phyloP scores from a whole-genome alignment of 331 rosid genomes.

The Quercus phellos region DNA sequence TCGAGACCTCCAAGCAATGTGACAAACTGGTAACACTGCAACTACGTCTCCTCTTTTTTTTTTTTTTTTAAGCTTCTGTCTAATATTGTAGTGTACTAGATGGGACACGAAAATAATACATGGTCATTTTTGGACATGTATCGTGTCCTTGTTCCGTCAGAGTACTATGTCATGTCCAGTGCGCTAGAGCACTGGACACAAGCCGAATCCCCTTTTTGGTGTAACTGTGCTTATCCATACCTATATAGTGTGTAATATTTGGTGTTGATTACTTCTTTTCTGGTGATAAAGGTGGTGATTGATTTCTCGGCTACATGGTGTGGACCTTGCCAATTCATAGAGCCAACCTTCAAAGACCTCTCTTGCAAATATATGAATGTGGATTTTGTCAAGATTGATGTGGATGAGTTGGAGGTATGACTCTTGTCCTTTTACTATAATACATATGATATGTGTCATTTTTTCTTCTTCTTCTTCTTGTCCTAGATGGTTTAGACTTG shows the following conservation, averaged over 20 bases:
- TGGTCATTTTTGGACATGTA: no score
- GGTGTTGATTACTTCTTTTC: not conserved
- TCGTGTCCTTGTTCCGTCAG: rapidly evolving
- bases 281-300: conserved; percentile 54
- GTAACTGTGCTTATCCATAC: not conserved
- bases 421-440: not conserved
- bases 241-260: not conserved
- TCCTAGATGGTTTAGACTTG: not conserved
- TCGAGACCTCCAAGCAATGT: conserved; percentile 33
- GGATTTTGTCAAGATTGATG: conserved; percentile 56
- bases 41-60: no score
- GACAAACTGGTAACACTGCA: conserved; percentile 54
- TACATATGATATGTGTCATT: not conserved
- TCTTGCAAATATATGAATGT: conserved; percentile 45
- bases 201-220: no score
- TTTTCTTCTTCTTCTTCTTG: not conserved
- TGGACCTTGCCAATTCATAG: conserved; percentile 69
- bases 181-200: no score
- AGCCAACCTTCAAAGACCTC: conserved; percentile 48
- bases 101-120: no score
- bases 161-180: rapidly evolving
- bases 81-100: no score
- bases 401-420: conserved; percentile 55
- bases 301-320: conserved; percentile 88
- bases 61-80: no score